Conservation (phyloP, 2,329 filamentous ascomycete species). For the Trichoderma sp. region DNA sequence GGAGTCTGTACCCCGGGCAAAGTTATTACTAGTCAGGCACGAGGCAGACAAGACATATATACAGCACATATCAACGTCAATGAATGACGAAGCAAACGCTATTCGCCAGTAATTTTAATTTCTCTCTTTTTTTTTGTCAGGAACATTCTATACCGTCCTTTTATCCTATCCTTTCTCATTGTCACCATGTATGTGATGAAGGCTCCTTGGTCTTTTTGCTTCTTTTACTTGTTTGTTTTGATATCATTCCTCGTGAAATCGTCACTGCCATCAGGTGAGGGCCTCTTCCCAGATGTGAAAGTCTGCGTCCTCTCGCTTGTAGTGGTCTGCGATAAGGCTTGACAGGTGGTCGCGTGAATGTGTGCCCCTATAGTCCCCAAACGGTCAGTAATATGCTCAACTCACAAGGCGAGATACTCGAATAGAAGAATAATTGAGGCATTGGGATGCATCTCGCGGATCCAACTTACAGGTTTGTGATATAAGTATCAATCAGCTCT, state of each 20-base stretch:
- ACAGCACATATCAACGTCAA: background rate
- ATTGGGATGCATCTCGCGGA: background rate
- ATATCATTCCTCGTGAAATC: background rate
- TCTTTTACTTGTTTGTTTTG: slow-evolving; percentile 14
- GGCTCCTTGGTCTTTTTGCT: background rate
- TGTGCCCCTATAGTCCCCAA: slow-evolving; percentile 52
- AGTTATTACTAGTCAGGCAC: slow-evolving; percentile 1
- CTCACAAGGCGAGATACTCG: background rate
- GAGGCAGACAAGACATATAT: background rate
- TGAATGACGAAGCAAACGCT: background rate
- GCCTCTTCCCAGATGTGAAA: slow-evolving; percentile 52
- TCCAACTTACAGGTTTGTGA: slow-evolving; percentile 68
- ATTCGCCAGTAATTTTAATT: background rate
- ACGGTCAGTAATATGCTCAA: background rate
- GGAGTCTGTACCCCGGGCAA: background rate
- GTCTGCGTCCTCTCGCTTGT: slow-evolving; percentile 71
- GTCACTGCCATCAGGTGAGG: slow-evolving; percentile 29
- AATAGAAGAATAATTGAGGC: too few species aligned
- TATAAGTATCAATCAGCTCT: slow-evolving; percentile 75
- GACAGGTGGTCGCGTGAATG: slow-evolving; percentile 73
- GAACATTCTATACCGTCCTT: background rate
- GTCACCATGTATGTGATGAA: background rate
- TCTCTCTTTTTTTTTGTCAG: background rate
- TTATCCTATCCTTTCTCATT: background rate
- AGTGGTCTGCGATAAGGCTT: slow-evolving; percentile 72